These are phyloP conservation scores for Hypoxylon sp. DNA, from an alignment of 2,329 filamentous ascomycete species.

Conservation along the genomic window DNA sequence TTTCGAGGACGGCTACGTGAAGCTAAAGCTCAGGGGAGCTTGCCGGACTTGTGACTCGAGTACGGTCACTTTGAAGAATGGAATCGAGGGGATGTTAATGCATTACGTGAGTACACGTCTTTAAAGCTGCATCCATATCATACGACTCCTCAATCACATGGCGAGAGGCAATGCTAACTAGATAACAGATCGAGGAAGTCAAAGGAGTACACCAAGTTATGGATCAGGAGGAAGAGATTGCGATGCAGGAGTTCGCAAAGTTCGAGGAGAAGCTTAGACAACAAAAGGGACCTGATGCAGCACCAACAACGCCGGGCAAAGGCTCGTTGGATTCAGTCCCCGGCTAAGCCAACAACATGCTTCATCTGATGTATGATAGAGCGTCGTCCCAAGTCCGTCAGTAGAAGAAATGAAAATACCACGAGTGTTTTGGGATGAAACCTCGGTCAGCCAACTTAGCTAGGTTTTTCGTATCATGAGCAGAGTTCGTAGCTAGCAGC, in stretches of 20 bases:
- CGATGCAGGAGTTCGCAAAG: constrained; percentile 88
- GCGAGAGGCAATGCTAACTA: constrained; percentile 47
- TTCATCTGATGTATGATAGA: constrained; percentile 39
- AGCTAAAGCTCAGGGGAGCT: constrained; percentile 88
- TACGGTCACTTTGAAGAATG: constrained; percentile 96
- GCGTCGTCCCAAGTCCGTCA: constrained; percentile 34
- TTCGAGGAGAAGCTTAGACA: constrained; percentile 86
- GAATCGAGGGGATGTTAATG: constrained; percentile 99
- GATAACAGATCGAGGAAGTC: constrained; percentile 91
- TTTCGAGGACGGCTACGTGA: constrained; percentile 87
- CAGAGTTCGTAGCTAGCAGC: constrained; percentile 24
- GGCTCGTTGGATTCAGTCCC: constrained; percentile 56
- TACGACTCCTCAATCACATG: background rate
- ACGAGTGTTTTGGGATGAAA: constrained; percentile 16
- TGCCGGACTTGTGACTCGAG: constrained; percentile 97
- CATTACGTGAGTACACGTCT: constrained; percentile 77
- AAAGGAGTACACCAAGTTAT: constrained; percentile 91
- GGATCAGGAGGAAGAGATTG: constrained; percentile 91
- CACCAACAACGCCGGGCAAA: constrained; percentile 56
- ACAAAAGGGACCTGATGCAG: constrained; percentile 61
- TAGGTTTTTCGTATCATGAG: constrained; percentile 30
- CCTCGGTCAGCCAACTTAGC: constrained; percentile 28
- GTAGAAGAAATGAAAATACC: constrained; percentile 27
- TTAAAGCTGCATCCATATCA: background rate
- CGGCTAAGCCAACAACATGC: constrained; percentile 47